These are phyloP conservation scores for Phialophora verrucosa DNA, from an alignment of 2,329 filamentous ascomycete genomes.

Conservation along the genomic window DNA sequence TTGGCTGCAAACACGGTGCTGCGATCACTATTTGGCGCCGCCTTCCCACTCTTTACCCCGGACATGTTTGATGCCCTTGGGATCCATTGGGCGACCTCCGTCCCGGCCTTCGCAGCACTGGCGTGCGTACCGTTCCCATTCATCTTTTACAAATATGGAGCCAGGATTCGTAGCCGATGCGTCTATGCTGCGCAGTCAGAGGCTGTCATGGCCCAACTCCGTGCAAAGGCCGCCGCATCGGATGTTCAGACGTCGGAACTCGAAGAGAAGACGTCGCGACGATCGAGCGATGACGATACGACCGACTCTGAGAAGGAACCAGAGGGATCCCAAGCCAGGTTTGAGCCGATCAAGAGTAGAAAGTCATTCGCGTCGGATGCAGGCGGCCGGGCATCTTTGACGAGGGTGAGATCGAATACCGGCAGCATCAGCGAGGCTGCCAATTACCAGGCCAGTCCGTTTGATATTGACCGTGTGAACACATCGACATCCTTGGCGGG, in stretches of 20 bases:
- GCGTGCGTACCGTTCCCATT: slow-evolving; percentile 76
- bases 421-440: slow-evolving; percentile 35
- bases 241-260: not conserved
- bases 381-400: slow-evolving; percentile 23
- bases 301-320: slow-evolving; percentile 15
- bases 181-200: slow-evolving; percentile 38
- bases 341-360: slow-evolving; percentile 29
- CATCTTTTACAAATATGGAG: slow-evolving; percentile 76
- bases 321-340: slow-evolving; percentile 4
- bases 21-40: slow-evolving; percentile 76
- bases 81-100: slow-evolving; percentile 75
- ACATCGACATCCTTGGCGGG: slow-evolving; percentile 41
- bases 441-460: slow-evolving; percentile 43
- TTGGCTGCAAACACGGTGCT: slow-evolving; percentile 80
- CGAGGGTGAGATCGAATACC: slow-evolving; percentile 26
- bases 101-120: slow-evolving; percentile 76
- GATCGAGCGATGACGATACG: slow-evolving; percentile 3
- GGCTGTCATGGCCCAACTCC: slow-evolving; percentile 35
- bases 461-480: slow-evolving; percentile 45
- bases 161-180: slow-evolving; percentile 27
- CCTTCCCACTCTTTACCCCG: slow-evolving; percentile 76
- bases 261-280: not conserved
- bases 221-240: slow-evolving; percentile 22
- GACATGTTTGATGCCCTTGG: slow-evolving; percentile 60
- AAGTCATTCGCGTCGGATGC: slow-evolving; percentile 21